Base-by-base conservation (phyloP, 2,329 filamentous ascomycete genomes). In the Neodidymelliopsis sp. region DNA sequence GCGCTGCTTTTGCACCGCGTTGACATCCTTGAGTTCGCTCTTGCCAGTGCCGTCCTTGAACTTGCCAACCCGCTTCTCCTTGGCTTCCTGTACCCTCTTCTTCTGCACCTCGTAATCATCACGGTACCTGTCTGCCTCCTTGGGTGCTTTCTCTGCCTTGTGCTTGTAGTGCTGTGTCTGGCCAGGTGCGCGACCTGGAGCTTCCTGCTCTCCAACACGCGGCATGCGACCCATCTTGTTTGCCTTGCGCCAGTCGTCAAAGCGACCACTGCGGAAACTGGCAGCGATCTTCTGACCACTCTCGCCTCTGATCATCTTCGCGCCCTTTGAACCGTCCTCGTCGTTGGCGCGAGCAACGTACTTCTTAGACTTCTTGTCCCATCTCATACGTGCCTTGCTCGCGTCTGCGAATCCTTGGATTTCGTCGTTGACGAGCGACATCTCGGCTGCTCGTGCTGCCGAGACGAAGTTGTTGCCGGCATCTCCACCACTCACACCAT, bases 311-410 rank as follows among this genome's bases (percentile, higher is more conserved):
- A 97, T 87, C 77, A 97, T 87, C 67, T 86, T 87, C 10, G 70
- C 70, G 25, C 83, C 83, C 64, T 85, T 86, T 22, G 84, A 95
- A 28, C 94, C 94, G 75, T 99, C 95, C 62, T 96, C 90, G 75
- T 99, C 94, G 79, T 99, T 97, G 62, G 86, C 86, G 25, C 90
- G 85, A 10, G 90, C 81, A 25, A 99, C 93, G 76, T 97, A 99
- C 76, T 97, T 97, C 76, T 90, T 95, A 66, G 86, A 84, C 74
- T 96, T 96, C 79, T 95, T 93, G 78, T 99, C 94, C 94, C 94
- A 99, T 59, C 94, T 88, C 86, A 96, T 87, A 35, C 86, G 84
- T 37, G 86, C 76, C 62, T 86, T 88, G 35, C 86, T 83, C 2
- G 91, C 85, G 63, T 90, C 85, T 54, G 85, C 91, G 71, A 97